These are phyloP conservation scores for Fistulina hepatica DNA, from an alignment of 1,284 basidiomycete genomes.

Conservation along the genomic window DNA sequence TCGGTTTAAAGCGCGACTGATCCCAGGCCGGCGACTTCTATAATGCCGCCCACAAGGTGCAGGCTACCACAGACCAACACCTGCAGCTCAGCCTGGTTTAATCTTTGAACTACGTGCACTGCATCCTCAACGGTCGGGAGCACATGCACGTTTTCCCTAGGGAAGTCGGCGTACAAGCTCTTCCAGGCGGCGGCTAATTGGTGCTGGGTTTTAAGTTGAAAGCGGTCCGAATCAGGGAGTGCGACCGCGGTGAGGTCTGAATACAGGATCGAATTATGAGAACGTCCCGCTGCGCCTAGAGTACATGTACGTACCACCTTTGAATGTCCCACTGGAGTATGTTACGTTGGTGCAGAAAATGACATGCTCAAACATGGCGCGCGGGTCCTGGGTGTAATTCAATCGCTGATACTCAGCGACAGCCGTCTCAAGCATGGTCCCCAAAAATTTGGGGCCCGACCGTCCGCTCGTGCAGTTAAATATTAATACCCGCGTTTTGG, in stretches of 20 bases:
- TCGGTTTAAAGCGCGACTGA: conserved; percentile 40
- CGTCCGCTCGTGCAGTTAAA: conserved; percentile 97
- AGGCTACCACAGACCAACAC: conserved; percentile 88
- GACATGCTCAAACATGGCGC: conserved; percentile 72
- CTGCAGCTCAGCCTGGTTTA: conserved; percentile 7
- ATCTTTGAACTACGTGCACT: conserved; percentile 50
- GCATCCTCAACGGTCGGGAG: conserved; percentile 87
- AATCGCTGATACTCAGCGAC: conserved; percentile 26
- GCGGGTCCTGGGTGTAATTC: no score
- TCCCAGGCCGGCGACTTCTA: conserved; percentile 78
- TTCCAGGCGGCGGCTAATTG: conserved; percentile 71
- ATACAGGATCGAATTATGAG: conserved; percentile 3
- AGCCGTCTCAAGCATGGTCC: conserved; percentile 41
- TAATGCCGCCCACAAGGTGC: conserved; percentile 89
- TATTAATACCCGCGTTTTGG: conserved; percentile 64
- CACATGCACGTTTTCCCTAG: conserved; percentile 57
- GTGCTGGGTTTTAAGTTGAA: conserved; percentile 64
- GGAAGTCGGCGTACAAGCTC: conserved; percentile 49
- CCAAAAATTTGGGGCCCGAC: conserved; percentile 66
- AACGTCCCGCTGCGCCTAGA: not conserved
- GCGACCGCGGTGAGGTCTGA: conserved; percentile 67
- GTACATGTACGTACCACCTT: conserved; percentile 55
- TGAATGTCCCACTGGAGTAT: conserved; percentile 80
- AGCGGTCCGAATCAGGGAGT: conserved; percentile 52
- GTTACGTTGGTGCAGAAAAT: conserved; percentile 97